These are phyloP conservation scores for Alternaria sp. DNA, from an alignment of 2,329 filamentous ascomycete genomes.

Conservation along the genomic window DNA sequence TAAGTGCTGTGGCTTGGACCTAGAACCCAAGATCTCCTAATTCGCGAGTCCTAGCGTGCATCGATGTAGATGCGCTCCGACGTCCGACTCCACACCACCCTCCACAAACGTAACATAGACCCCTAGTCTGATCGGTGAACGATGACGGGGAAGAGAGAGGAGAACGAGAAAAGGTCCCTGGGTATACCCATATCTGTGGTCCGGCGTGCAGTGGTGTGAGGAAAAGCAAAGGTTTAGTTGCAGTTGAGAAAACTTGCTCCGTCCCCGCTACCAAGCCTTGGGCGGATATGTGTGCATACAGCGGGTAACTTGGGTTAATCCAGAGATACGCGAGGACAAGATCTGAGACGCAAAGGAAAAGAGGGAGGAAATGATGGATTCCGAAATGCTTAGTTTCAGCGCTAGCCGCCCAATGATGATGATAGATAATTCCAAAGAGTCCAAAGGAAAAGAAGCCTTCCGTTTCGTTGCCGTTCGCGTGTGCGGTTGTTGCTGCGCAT, in stretches of 20 bases:
- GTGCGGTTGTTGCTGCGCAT: neutral
- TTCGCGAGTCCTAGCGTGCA: neutral
- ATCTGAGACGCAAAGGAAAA: slow-evolving; percentile 8
- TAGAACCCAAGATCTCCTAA: neutral
- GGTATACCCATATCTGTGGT: neutral
- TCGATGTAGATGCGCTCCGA: neutral
- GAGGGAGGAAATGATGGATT: slow-evolving; percentile 12
- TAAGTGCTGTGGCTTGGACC: neutral
- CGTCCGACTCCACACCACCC: slow-evolving; percentile 1
- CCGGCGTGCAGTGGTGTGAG: neutral
- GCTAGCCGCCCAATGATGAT: slow-evolving; percentile 38
- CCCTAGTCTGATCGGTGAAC: slow-evolving; percentile 1
- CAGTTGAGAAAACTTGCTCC: neutral
- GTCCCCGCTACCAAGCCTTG: neutral
- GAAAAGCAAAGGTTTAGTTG: neutral
- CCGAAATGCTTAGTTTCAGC: slow-evolving; percentile 29
- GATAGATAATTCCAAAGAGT: slow-evolving; percentile 10
- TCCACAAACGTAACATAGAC: neutral
- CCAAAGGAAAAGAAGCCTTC: neutral
- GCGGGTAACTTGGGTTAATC: neutral
- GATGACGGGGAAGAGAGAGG: neutral
- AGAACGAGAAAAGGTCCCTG: neutral
- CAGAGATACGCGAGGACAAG: neutral
- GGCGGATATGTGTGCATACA: neutral
- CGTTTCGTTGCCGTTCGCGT: neutral